Base-by-base conservation (phyloP, 2,329 filamentous ascomycete genomes). In the Catunica adiposa region DNA sequence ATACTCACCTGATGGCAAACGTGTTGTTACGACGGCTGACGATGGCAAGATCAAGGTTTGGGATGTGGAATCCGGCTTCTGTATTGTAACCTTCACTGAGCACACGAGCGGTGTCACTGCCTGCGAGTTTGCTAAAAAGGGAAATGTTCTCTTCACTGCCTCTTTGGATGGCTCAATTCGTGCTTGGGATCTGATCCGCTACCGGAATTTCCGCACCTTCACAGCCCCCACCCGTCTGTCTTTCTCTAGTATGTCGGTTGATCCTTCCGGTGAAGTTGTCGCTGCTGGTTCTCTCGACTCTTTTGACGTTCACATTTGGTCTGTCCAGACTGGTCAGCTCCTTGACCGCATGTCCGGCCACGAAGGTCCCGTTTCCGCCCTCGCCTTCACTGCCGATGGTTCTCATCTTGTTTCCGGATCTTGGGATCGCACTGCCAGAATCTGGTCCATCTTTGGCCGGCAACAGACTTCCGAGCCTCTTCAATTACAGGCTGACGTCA, bases 21-120 rank as follows among this genome's bases (percentile, higher is more conserved):
- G 86, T 40, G 87, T 98, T 60, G 84, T 98, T 58, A 98, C 92
- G 0, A 85, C 88, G 1, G 86, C 92, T 1, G 94, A 98, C 63
- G 94, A 98, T 66, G 92, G 92, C 54, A 97, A 97, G 70, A 86
- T 98, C 67, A 98, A 98, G 67, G 87, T 98, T 34, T 98, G 92
- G 92, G 92, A 98, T 66, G 83, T 90, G 29, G 85, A 87, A 57
- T 96, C 92, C 0, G 92, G 94, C 0, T 98, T 98, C 71, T 98
- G 92, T 64, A 86, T 97, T 37, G 90, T 97, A 29, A 98, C 92
- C 0, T 98, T 98, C 63, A 96, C 90, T 0, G 94, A 98, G 68
- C 92, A 98, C 67, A 89, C 86, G 1, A 90, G 88, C 61, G 89
- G 88, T 55, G 89, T 98, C 1, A 97, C 90, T 9, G 86, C 88